Conservation (phyloP, 306 rosid genomes). For the Psophocarpus tetragonolobus region DNA sequence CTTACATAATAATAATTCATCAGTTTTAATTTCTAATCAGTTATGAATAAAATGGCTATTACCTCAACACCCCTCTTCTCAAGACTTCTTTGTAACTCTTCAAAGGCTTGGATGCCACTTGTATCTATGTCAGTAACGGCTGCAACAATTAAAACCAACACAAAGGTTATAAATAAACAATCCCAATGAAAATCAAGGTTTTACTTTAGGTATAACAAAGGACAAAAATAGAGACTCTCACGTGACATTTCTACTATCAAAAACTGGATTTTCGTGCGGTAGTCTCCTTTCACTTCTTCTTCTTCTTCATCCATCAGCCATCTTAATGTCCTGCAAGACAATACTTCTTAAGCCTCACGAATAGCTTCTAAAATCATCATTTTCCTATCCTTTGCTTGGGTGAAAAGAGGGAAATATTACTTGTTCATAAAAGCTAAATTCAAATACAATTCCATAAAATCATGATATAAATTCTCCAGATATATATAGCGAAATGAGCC, state of each 20-base stretch:
- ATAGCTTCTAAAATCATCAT: neutral
- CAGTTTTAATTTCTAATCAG: neutral
- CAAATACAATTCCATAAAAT: neutral
- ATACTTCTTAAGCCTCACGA: constrained; percentile 18
- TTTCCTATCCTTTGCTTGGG: neutral
- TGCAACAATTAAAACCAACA: constrained; percentile 31
- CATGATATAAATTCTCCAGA: neutral
- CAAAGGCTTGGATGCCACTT: constrained; percentile 93
- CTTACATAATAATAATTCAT: neutral
- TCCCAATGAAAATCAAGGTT: constrained; percentile 2
- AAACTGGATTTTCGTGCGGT: constrained; percentile 62
- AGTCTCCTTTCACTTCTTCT: constrained; percentile 47
- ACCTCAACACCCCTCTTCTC: constrained; percentile 78
- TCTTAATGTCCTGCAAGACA: constrained; percentile 73
- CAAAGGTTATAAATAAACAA: neutral
- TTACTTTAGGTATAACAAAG: neutral
- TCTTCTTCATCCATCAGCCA: constrained; percentile 87
- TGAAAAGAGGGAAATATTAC: neutral
- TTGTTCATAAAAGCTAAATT: neutral
- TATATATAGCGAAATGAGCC: neutral
- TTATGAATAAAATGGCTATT: constrained; percentile 11
- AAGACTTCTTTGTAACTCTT: constrained; percentile 80
- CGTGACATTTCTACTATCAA: constrained; percentile 96
- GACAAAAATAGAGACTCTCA: constrained; percentile 35
- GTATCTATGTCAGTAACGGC: constrained; percentile 95